These are phyloP conservation scores for Cercospora zeae-maydis DNA, from an alignment of 2,329 filamentous ascomycete species.

Conservation along the genomic window DNA sequence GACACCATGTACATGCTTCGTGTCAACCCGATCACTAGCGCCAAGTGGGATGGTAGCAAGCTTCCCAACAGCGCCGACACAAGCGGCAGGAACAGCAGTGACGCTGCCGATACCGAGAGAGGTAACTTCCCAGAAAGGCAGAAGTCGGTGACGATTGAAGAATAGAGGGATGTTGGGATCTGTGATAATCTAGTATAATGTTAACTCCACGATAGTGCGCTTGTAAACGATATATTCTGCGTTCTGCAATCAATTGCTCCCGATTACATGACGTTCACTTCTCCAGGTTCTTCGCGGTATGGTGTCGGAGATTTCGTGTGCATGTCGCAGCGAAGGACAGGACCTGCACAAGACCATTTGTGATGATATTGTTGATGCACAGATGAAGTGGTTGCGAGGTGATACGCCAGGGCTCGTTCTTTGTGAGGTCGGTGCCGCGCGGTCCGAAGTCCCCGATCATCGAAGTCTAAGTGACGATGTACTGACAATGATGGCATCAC, in stretches of 20 bases:
- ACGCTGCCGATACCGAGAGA: slow-evolving; percentile 19
- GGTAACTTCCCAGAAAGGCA: slow-evolving; percentile 15
- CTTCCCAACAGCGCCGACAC: slow-evolving; percentile 25
- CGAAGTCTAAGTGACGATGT: slow-evolving; percentile 6
- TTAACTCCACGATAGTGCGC: background rate
- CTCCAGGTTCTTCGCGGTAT: no score
- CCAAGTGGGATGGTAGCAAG: slow-evolving; percentile 35
- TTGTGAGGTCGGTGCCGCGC: background rate
- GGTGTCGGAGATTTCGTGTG: no score
- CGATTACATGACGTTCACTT: no score
- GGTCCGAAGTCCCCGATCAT: slow-evolving; percentile 1
- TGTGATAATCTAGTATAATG: background rate
- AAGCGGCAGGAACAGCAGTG: slow-evolving; percentile 24
- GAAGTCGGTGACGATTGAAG: slow-evolving; percentile 22
- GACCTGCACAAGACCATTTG: no score
- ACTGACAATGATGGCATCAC: slow-evolving; percentile 12
- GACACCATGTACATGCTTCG: slow-evolving; percentile 41
- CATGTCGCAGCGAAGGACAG: no score
- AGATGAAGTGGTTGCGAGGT: background rate
- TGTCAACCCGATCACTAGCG: slow-evolving; percentile 34
- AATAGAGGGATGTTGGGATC: slow-evolving; percentile 4
- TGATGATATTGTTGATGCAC: background rate
- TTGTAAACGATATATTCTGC: background rate
- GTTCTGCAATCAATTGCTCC: background rate
- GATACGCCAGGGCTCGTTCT: background rate